A percentile compares a stretch with the other conserved stretches of the same genome.
Evolutionary conservation across 495 filamentous ascomycete species (phyloP).

Genomic region (Penicillium bialowiezense): DNA sequence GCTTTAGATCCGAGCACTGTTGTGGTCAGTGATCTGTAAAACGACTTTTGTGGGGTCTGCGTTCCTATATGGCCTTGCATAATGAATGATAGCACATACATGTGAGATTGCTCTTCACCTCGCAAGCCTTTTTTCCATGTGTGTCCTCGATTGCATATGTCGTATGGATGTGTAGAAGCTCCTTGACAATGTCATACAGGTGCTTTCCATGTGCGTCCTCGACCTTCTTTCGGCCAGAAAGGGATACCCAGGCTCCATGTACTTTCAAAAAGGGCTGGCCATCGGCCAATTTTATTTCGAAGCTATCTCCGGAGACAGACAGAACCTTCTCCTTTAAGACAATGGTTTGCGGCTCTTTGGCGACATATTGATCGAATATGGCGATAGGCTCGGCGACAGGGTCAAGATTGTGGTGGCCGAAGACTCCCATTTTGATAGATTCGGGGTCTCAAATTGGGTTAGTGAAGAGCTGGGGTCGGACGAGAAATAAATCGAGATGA

Average conservation of each 20-base stretch:
- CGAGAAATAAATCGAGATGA: no score
- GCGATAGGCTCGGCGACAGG: slow-evolving; percentile 32
- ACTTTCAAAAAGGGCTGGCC: slow-evolving; percentile 51
- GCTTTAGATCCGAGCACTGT: slow-evolving; percentile 31
- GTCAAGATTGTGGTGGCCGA: slow-evolving; percentile 15
- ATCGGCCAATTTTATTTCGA: slow-evolving; percentile 46
- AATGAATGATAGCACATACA: slow-evolving; percentile 32
- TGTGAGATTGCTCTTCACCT: slow-evolving; percentile 49
- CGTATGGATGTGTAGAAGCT: slow-evolving; percentile 46
- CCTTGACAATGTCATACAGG: slow-evolving; percentile 52
- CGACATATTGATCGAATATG: slow-evolving; percentile 48
- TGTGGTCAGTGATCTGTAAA: slow-evolving; percentile 6
- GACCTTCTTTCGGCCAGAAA: slow-evolving; percentile 46
- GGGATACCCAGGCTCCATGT: slow-evolving; percentile 41
- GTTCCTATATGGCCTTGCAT: background rate
- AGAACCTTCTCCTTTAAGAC: slow-evolving; percentile 54
- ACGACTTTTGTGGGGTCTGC: background rate
- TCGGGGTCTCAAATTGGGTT: no score
- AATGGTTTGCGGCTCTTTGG: slow-evolving; percentile 43
- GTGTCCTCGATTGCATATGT: slow-evolving; percentile 45
- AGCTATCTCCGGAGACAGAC: slow-evolving; percentile 55
- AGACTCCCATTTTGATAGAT: slow-evolving; percentile 15
- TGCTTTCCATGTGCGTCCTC: slow-evolving; percentile 42
- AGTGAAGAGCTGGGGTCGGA: no score
- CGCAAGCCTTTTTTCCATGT: slow-evolving; percentile 39